Evolutionary conservation across 1,284 basidiomycete species (phyloP).

Genomic region (Amylostereum areolatum): DNA sequence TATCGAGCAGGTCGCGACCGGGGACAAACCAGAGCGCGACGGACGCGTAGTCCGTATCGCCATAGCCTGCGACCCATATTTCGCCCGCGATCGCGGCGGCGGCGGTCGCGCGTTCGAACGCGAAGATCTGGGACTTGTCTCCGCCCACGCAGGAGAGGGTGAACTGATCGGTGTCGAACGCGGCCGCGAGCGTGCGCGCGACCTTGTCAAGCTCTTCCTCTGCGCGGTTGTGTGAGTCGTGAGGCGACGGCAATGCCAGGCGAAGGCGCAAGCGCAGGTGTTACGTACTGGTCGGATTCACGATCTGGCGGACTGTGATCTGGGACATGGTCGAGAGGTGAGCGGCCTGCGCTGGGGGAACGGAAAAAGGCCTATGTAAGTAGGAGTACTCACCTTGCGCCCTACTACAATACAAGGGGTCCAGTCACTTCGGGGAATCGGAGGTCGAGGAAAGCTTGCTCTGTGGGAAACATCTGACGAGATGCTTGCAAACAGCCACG

Average conservation of each 20-base stretch:
- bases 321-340: too few relatives aligned
- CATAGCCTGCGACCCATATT: slow-evolving; percentile 7
- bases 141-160: background rate
- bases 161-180: background rate
- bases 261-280: too few relatives aligned
- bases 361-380: too few relatives aligned
- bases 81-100: slow-evolving; percentile 3
- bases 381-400: too few relatives aligned
- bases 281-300: background rate
- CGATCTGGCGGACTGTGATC: background rate
- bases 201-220: background rate
- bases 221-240: too few relatives aligned
- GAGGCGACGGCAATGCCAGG: too few relatives aligned
- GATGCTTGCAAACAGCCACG: too few relatives aligned
- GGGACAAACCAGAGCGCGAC: slow-evolving; percentile 9
- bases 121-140: background rate
- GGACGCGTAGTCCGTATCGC: slow-evolving; percentile 3
- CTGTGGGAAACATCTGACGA: too few relatives aligned
- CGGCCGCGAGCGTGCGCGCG: background rate
- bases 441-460: too few relatives aligned
- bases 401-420: too few relatives aligned
- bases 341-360: too few relatives aligned
- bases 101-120: slow-evolving; percentile 4
- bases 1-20: slow-evolving; percentile 5
- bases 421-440: too few relatives aligned